These are phyloP conservation scores for Mycena metata DNA, from an alignment of 768 basidiomycete genomes.

Conservation along the genomic window DNA sequence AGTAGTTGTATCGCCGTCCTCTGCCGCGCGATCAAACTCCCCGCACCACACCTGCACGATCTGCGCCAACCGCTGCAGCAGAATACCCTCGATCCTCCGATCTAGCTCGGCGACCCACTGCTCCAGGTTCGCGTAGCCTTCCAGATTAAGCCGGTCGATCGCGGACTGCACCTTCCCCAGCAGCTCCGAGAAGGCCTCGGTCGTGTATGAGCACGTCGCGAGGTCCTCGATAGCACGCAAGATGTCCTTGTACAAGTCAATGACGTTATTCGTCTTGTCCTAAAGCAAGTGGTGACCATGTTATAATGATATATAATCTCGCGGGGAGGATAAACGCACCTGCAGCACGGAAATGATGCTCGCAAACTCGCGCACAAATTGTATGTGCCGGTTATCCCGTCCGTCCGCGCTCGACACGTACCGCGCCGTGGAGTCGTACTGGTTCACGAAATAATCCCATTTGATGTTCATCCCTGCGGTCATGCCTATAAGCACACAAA, in stretches of 20 bases:
- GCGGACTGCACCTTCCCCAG: conserved; percentile 87
- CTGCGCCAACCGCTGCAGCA: conserved; percentile 79
- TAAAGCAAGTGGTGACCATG: conserved; percentile 41
- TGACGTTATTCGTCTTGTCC: conserved; percentile 96
- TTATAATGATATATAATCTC: too few species aligned
- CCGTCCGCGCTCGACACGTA: conserved; percentile 82
- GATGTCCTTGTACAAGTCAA: conserved; percentile 92
- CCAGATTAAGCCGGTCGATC: conserved; percentile 95
- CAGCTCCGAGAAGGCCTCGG: conserved; percentile 85
- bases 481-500: conserved; percentile 1
- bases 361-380: conserved; percentile 96
- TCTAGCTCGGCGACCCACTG: conserved; percentile 90
- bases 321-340: conserved; percentile 51
- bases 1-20: conserved; percentile 67
- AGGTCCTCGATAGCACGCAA: conserved; percentile 89
- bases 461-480: conserved; percentile 89
- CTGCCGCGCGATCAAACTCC: conserved; percentile 80
- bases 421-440: conserved; percentile 83
- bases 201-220: conserved; percentile 85
- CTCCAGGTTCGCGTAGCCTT: conserved; percentile 95
- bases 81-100: conserved; percentile 84
- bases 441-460: conserved; percentile 97
- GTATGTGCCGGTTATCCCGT: conserved; percentile 88
- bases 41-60: conserved; percentile 90
- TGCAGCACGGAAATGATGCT: conserved; percentile 93